These are phyloP conservation scores for Tubosaeta sp. DNA, from an alignment of 768 basidiomycete species.

Conservation along the genomic window DNA sequence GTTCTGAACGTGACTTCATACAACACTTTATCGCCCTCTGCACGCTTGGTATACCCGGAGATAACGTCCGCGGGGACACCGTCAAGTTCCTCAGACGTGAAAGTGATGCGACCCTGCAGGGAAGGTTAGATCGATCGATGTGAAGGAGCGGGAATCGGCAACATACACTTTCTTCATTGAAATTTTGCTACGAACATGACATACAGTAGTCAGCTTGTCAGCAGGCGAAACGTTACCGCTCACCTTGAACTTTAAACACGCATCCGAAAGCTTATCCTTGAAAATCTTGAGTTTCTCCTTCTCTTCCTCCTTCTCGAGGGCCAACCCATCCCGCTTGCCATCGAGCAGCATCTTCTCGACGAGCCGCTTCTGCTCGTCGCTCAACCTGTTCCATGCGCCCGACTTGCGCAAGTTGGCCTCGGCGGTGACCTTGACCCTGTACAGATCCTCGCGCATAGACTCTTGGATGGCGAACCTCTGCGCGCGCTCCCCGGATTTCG, in stretches of 20 bases:
- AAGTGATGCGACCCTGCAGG: constrained; percentile 52
- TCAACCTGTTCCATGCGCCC: constrained; percentile 58
- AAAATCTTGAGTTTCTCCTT: constrained; percentile 51
- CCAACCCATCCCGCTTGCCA: constrained; percentile 75
- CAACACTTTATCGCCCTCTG: constrained; percentile 51
- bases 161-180: constrained; percentile 80
- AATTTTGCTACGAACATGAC: constrained; percentile 60
- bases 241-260: constrained; percentile 76
- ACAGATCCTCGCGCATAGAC: constrained; percentile 80
- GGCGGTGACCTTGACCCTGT: constrained; percentile 64
- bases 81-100: constrained; percentile 69
- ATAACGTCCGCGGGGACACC: constrained; percentile 80
- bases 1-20: constrained; percentile 80
- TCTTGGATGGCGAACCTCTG: constrained; percentile 72
- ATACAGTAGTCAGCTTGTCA: background rate
- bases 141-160: background rate
- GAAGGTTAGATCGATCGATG: constrained; percentile 3
- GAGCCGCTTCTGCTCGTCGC: constrained; percentile 66
- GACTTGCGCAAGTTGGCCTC: constrained; percentile 63
- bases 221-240: constrained; percentile 21
- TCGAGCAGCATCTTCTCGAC: constrained; percentile 79
- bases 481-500: constrained; percentile 62
- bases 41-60: constrained; percentile 68
- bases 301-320: constrained; percentile 56
- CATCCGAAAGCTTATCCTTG: constrained; percentile 74